phyloP scores from a whole-genome alignment of 768 basidiomycete species.

The Pisolithus marmoratus region DNA sequence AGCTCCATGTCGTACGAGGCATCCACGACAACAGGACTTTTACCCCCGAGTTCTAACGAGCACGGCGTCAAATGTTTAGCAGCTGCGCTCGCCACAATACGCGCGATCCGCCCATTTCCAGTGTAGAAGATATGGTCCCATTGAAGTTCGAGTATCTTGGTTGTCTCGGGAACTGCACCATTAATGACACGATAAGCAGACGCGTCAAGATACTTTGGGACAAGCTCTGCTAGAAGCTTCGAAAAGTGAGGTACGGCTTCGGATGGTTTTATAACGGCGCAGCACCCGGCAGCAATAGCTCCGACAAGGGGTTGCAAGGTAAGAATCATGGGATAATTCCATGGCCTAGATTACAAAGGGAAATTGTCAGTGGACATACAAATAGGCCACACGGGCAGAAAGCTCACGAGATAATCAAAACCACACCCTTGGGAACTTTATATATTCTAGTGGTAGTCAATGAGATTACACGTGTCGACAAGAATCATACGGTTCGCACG shows the following conservation, averaged over 20 bases:
- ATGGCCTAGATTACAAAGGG: conserved; percentile 37
- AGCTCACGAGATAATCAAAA: conserved; percentile 53
- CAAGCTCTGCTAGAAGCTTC: conserved; percentile 43
- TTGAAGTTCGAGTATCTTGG: conserved; percentile 25
- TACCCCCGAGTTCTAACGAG: conserved; percentile 32
- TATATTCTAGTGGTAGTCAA: conserved; percentile 26
- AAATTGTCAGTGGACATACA: background rate
- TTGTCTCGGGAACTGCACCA: conserved; percentile 37
- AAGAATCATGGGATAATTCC: conserved; percentile 62
- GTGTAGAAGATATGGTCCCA: conserved; percentile 36
- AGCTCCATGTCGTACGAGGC: conserved; percentile 37
- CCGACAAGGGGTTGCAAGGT: conserved; percentile 55
- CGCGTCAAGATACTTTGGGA: conserved; percentile 52
- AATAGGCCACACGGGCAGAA: background rate
- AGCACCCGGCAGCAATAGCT: conserved; percentile 71
- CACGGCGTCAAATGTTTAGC: conserved; percentile 30
- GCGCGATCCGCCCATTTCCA: conserved; percentile 25
- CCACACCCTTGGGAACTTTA: conserved; percentile 57
- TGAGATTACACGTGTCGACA: background rate
- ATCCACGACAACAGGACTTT: conserved; percentile 43
- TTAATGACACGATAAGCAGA: conserved; percentile 49
- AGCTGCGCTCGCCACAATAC: conserved; percentile 21
- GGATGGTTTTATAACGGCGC: conserved; percentile 62
- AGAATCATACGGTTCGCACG: conserved; percentile 6
- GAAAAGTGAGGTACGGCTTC: conserved; percentile 47